Evolutionary conservation across 495 filamentous ascomycete species (phyloP).

Genomic region (Lophiotrema nucula): DNA sequence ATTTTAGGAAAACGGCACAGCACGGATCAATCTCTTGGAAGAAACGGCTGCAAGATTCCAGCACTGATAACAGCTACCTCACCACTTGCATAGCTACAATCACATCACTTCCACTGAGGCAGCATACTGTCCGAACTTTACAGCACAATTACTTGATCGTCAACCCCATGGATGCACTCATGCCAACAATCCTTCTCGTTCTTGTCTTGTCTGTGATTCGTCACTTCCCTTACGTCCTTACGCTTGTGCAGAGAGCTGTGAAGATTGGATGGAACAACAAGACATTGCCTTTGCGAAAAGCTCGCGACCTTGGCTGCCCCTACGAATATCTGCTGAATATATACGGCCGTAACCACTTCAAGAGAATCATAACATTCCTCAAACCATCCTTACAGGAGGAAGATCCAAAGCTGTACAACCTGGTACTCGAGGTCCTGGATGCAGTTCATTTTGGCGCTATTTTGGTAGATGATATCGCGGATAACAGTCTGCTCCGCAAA

Average conservation of each 20-base stretch:
- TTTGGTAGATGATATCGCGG: conserved; percentile 42
- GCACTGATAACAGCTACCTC: too few species aligned
- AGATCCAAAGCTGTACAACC: conserved; percentile 30
- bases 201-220: neutral
- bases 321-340: conserved; percentile 24
- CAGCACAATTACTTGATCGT: too few species aligned
- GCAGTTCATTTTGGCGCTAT: conserved; percentile 41
- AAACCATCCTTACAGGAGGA: conserved; percentile 29
- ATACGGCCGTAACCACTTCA: conserved; percentile 39
- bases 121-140: too few species aligned
- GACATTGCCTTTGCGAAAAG: too few species aligned
- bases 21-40: too few species aligned
- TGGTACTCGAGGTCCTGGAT: conserved; percentile 41
- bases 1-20: too few species aligned
- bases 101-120: too few species aligned
- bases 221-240: neutral
- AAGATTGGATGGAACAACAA: too few species aligned
- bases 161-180: too few species aligned
- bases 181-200: neutral
- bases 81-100: too few species aligned
- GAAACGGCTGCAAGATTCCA: too few species aligned
- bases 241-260: neutral
- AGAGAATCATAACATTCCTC: conserved; percentile 34
- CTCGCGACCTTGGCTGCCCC: conserved; percentile 7
- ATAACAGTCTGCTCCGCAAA: conserved; percentile 40